Evolutionary conservation across 2,329 filamentous ascomycete genomes (phyloP), one percentile per base, ranked within the genome.

Genomic region (Allantophomopsis cytisporea): DNA sequence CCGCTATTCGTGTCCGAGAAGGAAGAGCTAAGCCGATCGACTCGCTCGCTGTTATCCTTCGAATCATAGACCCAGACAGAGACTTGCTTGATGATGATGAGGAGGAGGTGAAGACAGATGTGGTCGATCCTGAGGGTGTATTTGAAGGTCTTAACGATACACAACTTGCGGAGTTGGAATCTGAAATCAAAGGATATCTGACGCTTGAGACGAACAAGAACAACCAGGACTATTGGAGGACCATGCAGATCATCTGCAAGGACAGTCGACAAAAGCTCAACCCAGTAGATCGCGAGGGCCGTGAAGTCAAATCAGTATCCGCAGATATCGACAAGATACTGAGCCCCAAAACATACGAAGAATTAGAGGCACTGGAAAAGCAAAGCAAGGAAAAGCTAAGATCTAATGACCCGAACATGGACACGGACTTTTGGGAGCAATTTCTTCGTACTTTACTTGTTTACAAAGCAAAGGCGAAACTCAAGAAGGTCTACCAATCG

Each of bases 361-460:
- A 96, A 58, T 68, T 98, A n/a, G 81, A 88, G 54, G 73, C 73
- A 14, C 67, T 98, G 37, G 89, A 98, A 60, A 74, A 69, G 46
- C 88, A 96, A 62, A 91, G 98, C 58, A 78, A 77, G 55, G 67
- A 70, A 13, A 98, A 98, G 63, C 65, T 98, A 36, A 71, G 79
- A 39, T 93, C 86, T 7, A 80, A 94, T 54, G 88, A 95, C 54
- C 80, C 84, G 8, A 48, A 50, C 31, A 89, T 98, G 48, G 91
- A 98, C 59, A 86, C 83, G 2, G 91, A 98, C 60, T 98, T 96
- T 58, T 98, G 91, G 91, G 86, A 94, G 55, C 85, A 94, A 55
- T 68, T 98, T 13, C 67, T 98, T 44, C 79, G 80, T 48, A 93
- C 80, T 54, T 65, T 98, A 45, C 68, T 83, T 6, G 77, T 94